These are phyloP conservation scores for Monosporascus cannonballus DNA, from an alignment of 2,329 filamentous ascomycete species.

Conservation along the genomic window DNA sequence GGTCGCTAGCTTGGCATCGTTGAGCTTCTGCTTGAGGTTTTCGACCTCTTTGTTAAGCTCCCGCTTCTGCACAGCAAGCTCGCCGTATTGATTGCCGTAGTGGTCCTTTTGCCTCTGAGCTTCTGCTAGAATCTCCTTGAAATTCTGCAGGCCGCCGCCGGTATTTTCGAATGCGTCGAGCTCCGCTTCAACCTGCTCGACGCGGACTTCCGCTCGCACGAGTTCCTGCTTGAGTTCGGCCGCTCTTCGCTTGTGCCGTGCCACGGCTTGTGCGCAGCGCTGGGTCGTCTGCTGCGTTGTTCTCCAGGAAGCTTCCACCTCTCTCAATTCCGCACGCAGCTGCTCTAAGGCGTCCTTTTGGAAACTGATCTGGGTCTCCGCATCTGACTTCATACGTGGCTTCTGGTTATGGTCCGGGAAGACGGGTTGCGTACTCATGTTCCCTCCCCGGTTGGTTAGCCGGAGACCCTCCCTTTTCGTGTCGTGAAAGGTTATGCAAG, in stretches of 20 bases:
- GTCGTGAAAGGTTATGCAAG: slow-evolving; percentile 66
- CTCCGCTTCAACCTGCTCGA: slow-evolving; percentile 47
- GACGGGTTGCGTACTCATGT: slow-evolving; percentile 27
- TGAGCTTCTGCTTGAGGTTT: slow-evolving; percentile 30
- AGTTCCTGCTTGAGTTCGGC: slow-evolving; percentile 42
- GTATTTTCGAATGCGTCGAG: slow-evolving; percentile 63
- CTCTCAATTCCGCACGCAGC: slow-evolving; percentile 47
- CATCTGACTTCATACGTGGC: slow-evolving; percentile 76
- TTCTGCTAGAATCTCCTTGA: slow-evolving; percentile 53
- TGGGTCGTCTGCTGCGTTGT: slow-evolving; percentile 42
- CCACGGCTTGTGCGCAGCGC: slow-evolving; percentile 37
- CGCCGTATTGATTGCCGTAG: slow-evolving; percentile 50
- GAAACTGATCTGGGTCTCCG: slow-evolving; percentile 56
- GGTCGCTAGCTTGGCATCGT: slow-evolving; percentile 24
- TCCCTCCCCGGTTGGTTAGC: slow-evolving; percentile 40
- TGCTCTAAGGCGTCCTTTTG: slow-evolving; percentile 45
- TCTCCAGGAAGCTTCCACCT: slow-evolving; percentile 43
- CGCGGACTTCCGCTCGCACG: slow-evolving; percentile 55
- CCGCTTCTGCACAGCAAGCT: slow-evolving; percentile 41
- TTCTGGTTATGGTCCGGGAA: slow-evolving; percentile 41
- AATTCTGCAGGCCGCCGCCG: slow-evolving; percentile 57
- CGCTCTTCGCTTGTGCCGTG: slow-evolving; percentile 39
- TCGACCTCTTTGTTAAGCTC: slow-evolving; percentile 40
- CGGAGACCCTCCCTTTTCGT: slow-evolving; percentile 53
- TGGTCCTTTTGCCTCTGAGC: slow-evolving; percentile 37